Base-by-base conservation (phyloP, 306 rosid species). In the Rosa rugosa region DNA sequence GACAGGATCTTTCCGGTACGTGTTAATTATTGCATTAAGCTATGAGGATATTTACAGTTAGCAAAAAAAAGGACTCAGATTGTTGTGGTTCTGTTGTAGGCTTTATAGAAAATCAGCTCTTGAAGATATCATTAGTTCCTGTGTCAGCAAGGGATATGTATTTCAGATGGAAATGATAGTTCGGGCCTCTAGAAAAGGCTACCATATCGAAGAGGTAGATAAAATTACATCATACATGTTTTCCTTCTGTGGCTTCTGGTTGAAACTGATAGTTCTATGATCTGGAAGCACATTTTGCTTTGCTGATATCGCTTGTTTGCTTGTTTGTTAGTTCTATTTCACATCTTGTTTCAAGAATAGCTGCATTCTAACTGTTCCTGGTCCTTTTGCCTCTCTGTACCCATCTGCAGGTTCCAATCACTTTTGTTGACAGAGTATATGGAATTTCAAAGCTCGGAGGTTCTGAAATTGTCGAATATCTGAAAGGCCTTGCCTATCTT, bases 161-260 rank as follows among this genome's bases (percentile, higher is more conserved):
- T 95, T 95, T 82, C 99, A 95, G 86, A 95, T 95, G 99, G 99
- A 95, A 88, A 95, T 92, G 94, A 95, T 95, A 79, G 99, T 95
- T 59, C 87, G 97, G 16, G 99, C 99, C 87, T 88, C 98, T 68
- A 91, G 99, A 86, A 92, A 95, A 84, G 88, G 93, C 60, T 92
- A 91, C 84, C 91, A 83, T 78, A 95, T 95, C 78, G 93, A 91
- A 87, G 99, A 95, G 98, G 99, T 92, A 84, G 93, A 97, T 92
- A 81, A 45, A 74, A 63, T 66, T 77, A 44, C 66, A 70, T 41
- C 36, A 38, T 77, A 16, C 34, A 34, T 69, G 69, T 18, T 36
- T 59, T 40, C 38, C 25, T 42, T 23, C 50, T 22, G 27, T 75
- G 76, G 77, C 22, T 62, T 80, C 66, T 60, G 68, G 34, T 70